phyloP scores from a whole-genome alignment of 2,329 filamentous ascomycete genomes.

The Paraconiothyrium brasiliense region DNA sequence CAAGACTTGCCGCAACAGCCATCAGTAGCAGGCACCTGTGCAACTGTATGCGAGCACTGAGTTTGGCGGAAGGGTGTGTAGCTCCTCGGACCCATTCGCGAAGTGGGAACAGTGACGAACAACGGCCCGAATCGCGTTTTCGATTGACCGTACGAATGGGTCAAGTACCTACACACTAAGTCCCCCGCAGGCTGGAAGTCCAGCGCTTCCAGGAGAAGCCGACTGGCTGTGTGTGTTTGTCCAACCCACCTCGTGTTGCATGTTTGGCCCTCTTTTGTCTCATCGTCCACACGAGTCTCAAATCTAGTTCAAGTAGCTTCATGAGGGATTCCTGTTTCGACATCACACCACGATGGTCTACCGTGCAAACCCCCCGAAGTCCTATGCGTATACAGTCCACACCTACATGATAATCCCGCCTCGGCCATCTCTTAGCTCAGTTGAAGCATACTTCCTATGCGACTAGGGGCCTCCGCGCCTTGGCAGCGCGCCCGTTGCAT shows the following conservation, averaged over 20 bases:
- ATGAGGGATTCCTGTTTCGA: constrained; percentile 1
- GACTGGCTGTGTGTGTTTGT: background rate
- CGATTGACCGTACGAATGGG: background rate
- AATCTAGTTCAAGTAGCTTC: background rate
- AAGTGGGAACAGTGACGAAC: background rate
- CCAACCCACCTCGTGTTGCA: background rate
- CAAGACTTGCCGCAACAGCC: background rate
- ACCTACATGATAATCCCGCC: background rate
- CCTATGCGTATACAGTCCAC: constrained; percentile 7
- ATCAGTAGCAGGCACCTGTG: background rate
- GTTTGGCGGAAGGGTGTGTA: background rate
- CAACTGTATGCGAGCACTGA: constrained; percentile 8
- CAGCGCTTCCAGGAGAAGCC: background rate
- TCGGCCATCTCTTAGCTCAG: constrained; percentile 4
- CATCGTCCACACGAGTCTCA: background rate
- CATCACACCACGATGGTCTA: constrained; percentile 3
- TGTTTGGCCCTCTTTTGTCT: background rate
- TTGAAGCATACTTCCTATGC: background rate
- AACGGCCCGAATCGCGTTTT: background rate
- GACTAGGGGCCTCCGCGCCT: constrained; percentile 12
- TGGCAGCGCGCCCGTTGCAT: constrained; percentile 8
- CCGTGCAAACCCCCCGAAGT: constrained; percentile 18
- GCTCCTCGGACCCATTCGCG: background rate
- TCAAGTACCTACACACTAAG: background rate
- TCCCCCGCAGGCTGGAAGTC: background rate